Base-by-base conservation (phyloP, 2,329 filamentous ascomycete species). In the Paraconiothyrium sp. region DNA sequence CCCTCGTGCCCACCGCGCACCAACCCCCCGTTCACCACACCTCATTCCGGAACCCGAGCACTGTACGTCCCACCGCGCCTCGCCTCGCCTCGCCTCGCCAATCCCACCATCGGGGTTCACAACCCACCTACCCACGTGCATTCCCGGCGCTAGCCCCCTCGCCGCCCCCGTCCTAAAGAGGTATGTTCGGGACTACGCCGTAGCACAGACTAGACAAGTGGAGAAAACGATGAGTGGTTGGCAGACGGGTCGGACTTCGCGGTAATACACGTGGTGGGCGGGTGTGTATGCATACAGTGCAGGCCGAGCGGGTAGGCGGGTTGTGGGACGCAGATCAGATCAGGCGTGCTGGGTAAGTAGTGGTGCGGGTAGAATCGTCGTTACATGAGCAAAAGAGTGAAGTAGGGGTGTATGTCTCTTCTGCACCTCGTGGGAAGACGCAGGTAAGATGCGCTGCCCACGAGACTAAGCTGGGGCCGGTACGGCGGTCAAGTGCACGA, bases 21-120 rank as follows among this genome's bases (percentile, higher is more conserved):
- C n/a, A 8, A 46, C 20, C 35, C 35, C 4, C 8, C 3, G 35
- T 37, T 37, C 35, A 37, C 14, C 35, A 37, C 10, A 14, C 35
- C 35, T 20, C 20, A 20, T 20, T 20, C 20, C 20, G 20, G 20
- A 20, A 20, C 20, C 20, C 20, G 20, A 20, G 20, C 20, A 20
- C 20, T 20, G 20, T 20, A 20, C 20, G 20, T 20, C 20, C 20
- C 41, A 14, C 41, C 4, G 5, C n/a, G 3, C 20, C n/a, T 20
- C 30, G 13, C 47, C 16, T 20, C 30, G 13, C 47, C 16, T 24
- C 1, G 7, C 32, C 49, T 37, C 22, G 49, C 34, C 10, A 14
- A 14, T 24, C 49, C 14, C 32, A 41, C 34, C 51, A 16, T 44
- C 51, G 51, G 51, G 51, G 24, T 54, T 54, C 51, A 35, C 14